phyloP scores from a whole-genome alignment of 2,329 filamentous ascomycete species.

The Penicillium verrucosum region DNA sequence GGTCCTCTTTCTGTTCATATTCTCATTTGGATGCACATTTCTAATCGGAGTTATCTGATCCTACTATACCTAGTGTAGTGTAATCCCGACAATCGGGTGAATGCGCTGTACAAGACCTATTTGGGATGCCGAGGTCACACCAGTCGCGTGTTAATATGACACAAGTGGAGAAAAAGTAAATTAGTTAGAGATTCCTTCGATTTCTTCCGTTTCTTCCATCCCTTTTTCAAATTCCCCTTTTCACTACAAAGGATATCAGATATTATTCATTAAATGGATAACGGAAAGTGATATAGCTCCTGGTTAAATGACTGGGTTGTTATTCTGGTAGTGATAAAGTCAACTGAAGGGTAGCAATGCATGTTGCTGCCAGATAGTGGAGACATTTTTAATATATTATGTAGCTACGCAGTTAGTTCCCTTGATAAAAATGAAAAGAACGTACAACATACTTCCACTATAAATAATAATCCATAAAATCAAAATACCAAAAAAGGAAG shows the following conservation, averaged over 20 bases:
- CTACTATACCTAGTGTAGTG: neutral
- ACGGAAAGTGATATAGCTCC: neutral
- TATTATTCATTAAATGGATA: neutral
- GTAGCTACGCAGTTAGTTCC: neutral
- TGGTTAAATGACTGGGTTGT: neutral
- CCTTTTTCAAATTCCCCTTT: neutral
- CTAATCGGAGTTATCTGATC: slow-evolving; percentile 2
- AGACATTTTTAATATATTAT: neutral
- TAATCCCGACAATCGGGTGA: slow-evolving; percentile 5
- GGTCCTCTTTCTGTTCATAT: neutral
- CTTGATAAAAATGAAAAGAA: neutral
- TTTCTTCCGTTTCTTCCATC: neutral
- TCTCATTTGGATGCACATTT: neutral
- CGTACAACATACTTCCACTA: no score
- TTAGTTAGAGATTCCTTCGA: neutral
- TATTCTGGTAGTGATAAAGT: neutral
- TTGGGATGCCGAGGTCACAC: slow-evolving; percentile 5
- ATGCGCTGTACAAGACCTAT: neutral
- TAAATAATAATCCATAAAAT: neutral
- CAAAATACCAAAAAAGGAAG: neutral
- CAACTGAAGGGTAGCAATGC: neutral
- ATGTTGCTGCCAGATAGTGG: slow-evolving; percentile 3
- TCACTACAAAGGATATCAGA: neutral
- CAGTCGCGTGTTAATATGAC: slow-evolving; percentile 2
- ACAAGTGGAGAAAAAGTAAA: neutral